These are phyloP conservation scores for Alternaria ethzedia DNA, from an alignment of 2,329 filamentous ascomycete genomes.

Conservation along the genomic window DNA sequence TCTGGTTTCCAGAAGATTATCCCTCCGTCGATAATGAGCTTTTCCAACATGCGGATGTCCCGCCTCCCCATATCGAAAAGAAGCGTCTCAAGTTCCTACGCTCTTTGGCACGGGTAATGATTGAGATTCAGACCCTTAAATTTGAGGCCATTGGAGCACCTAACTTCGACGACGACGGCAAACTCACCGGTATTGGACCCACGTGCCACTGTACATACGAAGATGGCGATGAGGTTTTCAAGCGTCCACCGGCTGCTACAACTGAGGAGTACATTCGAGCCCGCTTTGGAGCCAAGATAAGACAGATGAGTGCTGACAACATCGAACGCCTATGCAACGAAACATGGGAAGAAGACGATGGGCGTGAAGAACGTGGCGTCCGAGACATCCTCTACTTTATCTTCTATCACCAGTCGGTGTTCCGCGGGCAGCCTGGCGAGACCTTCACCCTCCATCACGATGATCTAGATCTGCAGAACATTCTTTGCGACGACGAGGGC, in stretches of 20 bases:
- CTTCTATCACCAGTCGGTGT: neutral
- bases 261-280: neutral
- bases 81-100: slow-evolving; percentile 2
- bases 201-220: neutral
- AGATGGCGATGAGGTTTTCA: neutral
- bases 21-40: slow-evolving; percentile 11
- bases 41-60: neutral
- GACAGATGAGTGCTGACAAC: neutral
- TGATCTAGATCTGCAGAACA: slow-evolving; percentile 33
- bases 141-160: neutral
- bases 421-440: slow-evolving; percentile 5
- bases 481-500: slow-evolving; percentile 20
- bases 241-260: neutral
- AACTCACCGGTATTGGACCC: neutral
- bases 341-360: neutral
- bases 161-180: neutral
- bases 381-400: slow-evolving; percentile 1
- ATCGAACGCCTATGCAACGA: too few species aligned
- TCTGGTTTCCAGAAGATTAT: slow-evolving; percentile 5
- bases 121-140: neutral
- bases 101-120: neutral
- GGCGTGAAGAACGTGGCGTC: slow-evolving; percentile 7
- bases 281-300: neutral
- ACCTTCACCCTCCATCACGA: slow-evolving; percentile 25
- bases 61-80: neutral